Evolutionary conservation across 768 basidiomycete species (phyloP), one percentile per base, ranked within the genome.

Genomic region (Guyanaporus albipodus): DNA sequence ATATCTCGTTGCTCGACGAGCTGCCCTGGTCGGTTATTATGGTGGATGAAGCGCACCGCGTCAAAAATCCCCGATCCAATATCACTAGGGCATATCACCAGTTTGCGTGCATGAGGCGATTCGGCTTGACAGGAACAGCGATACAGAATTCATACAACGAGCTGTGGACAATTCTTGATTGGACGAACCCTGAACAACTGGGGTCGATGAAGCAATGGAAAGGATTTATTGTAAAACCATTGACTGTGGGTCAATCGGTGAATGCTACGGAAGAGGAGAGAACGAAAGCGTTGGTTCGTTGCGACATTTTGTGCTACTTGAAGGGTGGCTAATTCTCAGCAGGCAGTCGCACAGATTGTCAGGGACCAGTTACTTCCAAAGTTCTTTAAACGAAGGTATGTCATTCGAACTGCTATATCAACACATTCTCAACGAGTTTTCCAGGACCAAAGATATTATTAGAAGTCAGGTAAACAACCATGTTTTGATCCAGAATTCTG

Each of bases 121-220:
- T 95, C 56, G 95, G 91, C 0, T 71, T 98, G 36, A 96, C 93
- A 0, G 92, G 89, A 8, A 79, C 76, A n/a, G 76, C 82, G 8
- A 77, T 87, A 28, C 95, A 98, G 60, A 99, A 97, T 56, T 79
- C 82, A 1, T 93, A 94, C 60, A 76, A 79, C 34, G 95, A 98
- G 63, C 72, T 97, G 55, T 94, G 91, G 87, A 88, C 90, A 1
- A 82, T 99, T 27, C 68, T 97, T 26, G 82, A 95, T 60, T 97
- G 91, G 87, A 85, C 86, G n/a, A 87, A 84, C 50, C 91, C 92
- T 0, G 88, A 84, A 0, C 70, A 71, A 21, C 64, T 95, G 8
- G 95, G 94, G 0, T 82, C 79, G 0, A 60, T 69, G 22, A 74
- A 73, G 26, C 82, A 97, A 52, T 98, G 93, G 92, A 77, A 82